Percentiles rank a stretch among this genome's conserved stretches.
phyloP scores from a whole-genome alignment of 2,329 filamentous ascomycete genomes.

The Xylariales sp. region DNA sequence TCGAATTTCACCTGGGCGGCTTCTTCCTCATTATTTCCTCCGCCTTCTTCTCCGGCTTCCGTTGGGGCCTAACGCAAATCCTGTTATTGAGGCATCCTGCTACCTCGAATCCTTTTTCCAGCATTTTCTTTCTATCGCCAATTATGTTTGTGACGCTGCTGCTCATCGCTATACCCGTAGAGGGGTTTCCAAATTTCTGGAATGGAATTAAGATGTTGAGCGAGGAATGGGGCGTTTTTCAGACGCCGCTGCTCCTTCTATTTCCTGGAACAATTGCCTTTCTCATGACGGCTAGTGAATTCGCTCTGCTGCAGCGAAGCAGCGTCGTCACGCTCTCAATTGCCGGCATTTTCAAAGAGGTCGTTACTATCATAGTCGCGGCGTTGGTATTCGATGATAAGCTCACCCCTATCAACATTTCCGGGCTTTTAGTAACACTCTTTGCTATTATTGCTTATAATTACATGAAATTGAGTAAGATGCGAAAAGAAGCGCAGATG shows the following conservation, averaged over 20 bases:
- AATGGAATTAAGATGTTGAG: constrained; percentile 73
- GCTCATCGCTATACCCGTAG: constrained; percentile 83
- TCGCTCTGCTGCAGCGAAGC: constrained; percentile 92
- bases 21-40: constrained; percentile 94
- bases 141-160: constrained; percentile 92
- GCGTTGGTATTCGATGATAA: constrained; percentile 89
- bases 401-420: constrained; percentile 87
- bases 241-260: constrained; percentile 78
- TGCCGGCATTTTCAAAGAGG: constrained; percentile 98
- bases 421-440: constrained; percentile 89
- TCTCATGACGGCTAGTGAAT: constrained; percentile 96
- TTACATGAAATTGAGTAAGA: constrained; percentile 90
- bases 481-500: constrained; percentile 79
- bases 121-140: constrained; percentile 96
- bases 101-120: constrained; percentile 95
- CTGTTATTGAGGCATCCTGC: constrained; percentile 92
- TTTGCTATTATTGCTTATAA: constrained; percentile 90
- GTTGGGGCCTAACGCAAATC: constrained; percentile 98
- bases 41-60: constrained; percentile 94
- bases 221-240: constrained; percentile 73
- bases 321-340: constrained; percentile 96
- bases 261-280: constrained; percentile 95
- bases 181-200: constrained; percentile 77
- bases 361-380: constrained; percentile 92
- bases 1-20: constrained; percentile 85